A percentile compares a stretch with the other conserved stretches of the same genome.
Conservation (phyloP, 2,329 filamentous ascomycete species). For the Xylariaceae sp. region DNA sequence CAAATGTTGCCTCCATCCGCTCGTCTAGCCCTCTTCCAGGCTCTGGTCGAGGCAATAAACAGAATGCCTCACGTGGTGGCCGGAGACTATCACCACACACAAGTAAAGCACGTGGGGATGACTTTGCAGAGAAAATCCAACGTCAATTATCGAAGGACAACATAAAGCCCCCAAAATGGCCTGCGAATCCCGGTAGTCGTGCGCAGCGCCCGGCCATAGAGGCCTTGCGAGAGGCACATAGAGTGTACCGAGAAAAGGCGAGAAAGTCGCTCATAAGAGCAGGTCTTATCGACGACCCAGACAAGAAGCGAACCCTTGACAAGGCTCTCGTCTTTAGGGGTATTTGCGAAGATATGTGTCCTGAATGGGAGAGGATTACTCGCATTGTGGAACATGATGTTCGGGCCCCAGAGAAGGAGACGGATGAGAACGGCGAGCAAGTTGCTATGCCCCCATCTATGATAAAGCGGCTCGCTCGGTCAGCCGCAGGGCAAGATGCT, state of each 20-base stretch:
- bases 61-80: background rate
- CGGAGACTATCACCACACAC: slow-evolving; percentile 1
- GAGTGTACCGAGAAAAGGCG: slow-evolving; percentile 59
- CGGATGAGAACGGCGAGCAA: slow-evolving; percentile 40
- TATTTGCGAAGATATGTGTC: slow-evolving; percentile 71
- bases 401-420: slow-evolving; percentile 57
- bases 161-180: slow-evolving; percentile 59
- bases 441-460: slow-evolving; percentile 57
- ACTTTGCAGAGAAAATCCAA: slow-evolving; percentile 52
- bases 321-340: slow-evolving; percentile 70
- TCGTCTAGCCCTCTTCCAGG: background rate
- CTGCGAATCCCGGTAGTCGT: slow-evolving; percentile 56
- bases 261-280: slow-evolving; percentile 61
- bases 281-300: slow-evolving; percentile 66
- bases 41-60: background rate
- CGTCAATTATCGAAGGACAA: slow-evolving; percentile 57
- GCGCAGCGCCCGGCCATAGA: slow-evolving; percentile 55
- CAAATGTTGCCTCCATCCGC: slow-evolving; percentile 11
- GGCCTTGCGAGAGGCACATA: slow-evolving; percentile 57
- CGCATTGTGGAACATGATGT: slow-evolving; percentile 65
- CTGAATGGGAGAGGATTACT: slow-evolving; percentile 65
- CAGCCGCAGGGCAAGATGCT: slow-evolving; percentile 68
- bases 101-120: slow-evolving; percentile 25
- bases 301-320: slow-evolving; percentile 62
- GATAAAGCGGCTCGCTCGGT: slow-evolving; percentile 69